Base-by-base conservation (phyloP, 257 asterid species). In the Jacaranda copaia region DNA sequence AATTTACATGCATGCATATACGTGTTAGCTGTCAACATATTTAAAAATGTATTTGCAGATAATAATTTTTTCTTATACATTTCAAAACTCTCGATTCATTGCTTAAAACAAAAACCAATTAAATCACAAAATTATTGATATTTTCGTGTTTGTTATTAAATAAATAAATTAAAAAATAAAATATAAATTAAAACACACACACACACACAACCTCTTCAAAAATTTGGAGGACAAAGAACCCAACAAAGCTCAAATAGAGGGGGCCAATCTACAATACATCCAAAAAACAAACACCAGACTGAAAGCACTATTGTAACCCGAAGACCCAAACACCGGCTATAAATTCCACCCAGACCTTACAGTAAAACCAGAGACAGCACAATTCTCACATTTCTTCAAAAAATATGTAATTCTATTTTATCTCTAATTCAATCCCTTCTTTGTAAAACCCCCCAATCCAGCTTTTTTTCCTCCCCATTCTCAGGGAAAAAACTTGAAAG, bases 401-500 rank as follows among this genome's bases (percentile, higher is more conserved):
- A 56, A 56, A 63, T 16, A 66, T 74, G 82, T 40, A 55, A 10
- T 64, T 67, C 13, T 68, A 35, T 62, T 40, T 57, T 73, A 11
- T 70, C 42, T 43, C 63, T 72, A 25, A 79, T 72, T 85, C 68
- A 72, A 55, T 38, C 77, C 71, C 75, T 70, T 20, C 38, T 39
- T 16, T 25, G 87, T 82, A 82, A 84, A 87, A 82, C 82, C 87
- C 77, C 83, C n/a, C n/a, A n/a, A 5, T 67, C 70, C 87, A 81
- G 76, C 84, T 72, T 77, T 82, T 80, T 71, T 6, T 71, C 71
- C 5, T 75, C 71, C 70, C 68, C 72, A 75, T 39, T 20, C 16
- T 63, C 32, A 70, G 82, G 79, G 82, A 83, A 77, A 79, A 67
- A 79, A 61, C 80, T 72, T 49, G 39, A 66, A 35, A 51, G 43